Conservation (phyloP, 1,284 basidiomycete species). For the Veloporphyrellus conicus region DNA sequence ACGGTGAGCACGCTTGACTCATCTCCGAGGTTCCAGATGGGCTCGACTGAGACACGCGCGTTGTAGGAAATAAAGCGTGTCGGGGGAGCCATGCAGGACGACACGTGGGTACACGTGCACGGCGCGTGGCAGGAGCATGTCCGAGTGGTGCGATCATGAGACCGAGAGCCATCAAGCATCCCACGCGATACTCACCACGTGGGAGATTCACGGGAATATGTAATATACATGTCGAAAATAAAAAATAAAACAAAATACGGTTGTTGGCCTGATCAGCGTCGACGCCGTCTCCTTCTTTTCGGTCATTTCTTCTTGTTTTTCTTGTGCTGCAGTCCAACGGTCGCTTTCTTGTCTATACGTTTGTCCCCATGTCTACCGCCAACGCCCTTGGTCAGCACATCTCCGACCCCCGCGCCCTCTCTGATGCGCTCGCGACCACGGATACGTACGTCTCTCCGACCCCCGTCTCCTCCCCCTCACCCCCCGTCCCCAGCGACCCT, state of each 20-base stretch:
- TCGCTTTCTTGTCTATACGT: conserved; percentile 11
- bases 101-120: conserved; percentile 23
- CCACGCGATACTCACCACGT: conserved; percentile 26
- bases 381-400: conserved; percentile 27
- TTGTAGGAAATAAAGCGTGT: background rate
- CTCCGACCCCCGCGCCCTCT: conserved; percentile 30
- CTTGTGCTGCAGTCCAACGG: too few species aligned
- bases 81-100: background rate
- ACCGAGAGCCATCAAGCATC: conserved; percentile 1
- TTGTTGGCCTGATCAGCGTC: background rate
- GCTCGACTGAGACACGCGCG: background rate
- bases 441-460: conserved; percentile 9
- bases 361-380: conserved; percentile 14
- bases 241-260: conserved; percentile 4
- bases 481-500: background rate
- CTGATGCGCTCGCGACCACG: conserved; percentile 25
- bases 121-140: conserved; percentile 13
- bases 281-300: background rate
- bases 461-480: background rate
- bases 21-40: conserved; percentile 5
- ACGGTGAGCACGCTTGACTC: conserved; percentile 6
- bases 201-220: conserved; percentile 15
- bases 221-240: conserved; percentile 11
- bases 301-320: background rate
- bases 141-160: background rate